Evolutionary conservation across 345 rosid species (phyloP).

Genomic region (Sonneratia alba): DNA sequence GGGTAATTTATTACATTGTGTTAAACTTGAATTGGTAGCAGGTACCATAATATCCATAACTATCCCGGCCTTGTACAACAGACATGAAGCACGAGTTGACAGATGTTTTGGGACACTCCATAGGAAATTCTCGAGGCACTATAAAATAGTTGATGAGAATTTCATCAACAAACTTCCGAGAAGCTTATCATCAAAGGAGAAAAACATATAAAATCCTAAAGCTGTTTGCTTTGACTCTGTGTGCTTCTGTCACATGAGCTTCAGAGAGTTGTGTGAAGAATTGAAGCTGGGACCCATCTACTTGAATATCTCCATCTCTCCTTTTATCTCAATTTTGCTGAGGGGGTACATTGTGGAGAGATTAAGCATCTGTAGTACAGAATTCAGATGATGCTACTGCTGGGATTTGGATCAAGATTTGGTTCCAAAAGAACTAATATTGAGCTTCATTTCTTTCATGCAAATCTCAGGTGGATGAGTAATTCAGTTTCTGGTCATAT

Average conservation of each 20-base stretch:
- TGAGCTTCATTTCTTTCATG: too few species aligned
- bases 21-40: constrained; percentile 26
- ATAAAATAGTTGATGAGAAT: constrained; percentile 71
- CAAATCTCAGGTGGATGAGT: too few species aligned
- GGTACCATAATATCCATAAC: constrained; percentile 72
- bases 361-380: too few species aligned
- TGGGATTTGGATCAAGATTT: too few species aligned
- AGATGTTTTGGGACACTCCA: constrained; percentile 51
- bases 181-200: constrained; percentile 47
- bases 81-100: constrained; percentile 27
- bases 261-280: not conserved
- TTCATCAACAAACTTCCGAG: constrained; percentile 59
- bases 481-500: too few species aligned
- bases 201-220: constrained; percentile 29
- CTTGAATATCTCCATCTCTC: too few species aligned
- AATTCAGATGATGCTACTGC: too few species aligned
- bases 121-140: constrained; percentile 49
- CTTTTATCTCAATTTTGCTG: too few species aligned
- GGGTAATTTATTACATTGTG: not conserved
- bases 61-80: constrained; percentile 73
- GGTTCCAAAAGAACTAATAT: too few species aligned
- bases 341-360: too few species aligned
- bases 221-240: not conserved
- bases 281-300: constrained; percentile 21
- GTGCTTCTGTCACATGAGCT: not conserved